A percentile compares a stretch with the other conserved stretches of the same genome.
phyloP scores from a whole-genome alignment of 306 rosid genomes.

The Cucurbita moschata region DNA sequence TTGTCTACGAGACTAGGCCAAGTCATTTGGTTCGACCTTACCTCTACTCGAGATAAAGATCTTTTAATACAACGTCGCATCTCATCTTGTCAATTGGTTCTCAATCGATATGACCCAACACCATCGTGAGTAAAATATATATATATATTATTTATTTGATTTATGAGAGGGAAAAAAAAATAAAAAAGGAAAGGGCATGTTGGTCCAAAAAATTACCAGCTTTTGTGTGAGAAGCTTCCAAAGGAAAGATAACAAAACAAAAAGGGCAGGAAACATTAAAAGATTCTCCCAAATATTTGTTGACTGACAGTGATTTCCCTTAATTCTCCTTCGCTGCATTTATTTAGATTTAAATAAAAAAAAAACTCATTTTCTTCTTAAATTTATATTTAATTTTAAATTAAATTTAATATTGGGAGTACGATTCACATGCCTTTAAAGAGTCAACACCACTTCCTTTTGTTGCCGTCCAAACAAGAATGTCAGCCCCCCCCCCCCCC shows the following conservation, averaged over 20 bases:
- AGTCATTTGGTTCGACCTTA: too few relatives aligned
- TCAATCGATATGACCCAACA: too few relatives aligned
- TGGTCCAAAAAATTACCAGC: conserved; percentile 30
- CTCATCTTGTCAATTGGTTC: too few relatives aligned
- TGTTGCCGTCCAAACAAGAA: not conserved
- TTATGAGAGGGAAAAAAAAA: conserved; percentile 11
- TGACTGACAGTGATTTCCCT: conserved; percentile 39
- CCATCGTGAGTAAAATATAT: too few relatives aligned
- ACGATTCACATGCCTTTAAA: conserved; percentile 11
- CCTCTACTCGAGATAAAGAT: too few relatives aligned
- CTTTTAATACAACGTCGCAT: too few relatives aligned
- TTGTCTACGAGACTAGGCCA: too few relatives aligned
- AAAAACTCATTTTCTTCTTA: not conserved
- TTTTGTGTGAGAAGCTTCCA: conserved; percentile 30
- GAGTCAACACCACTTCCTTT: not conserved
- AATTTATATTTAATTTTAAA: conserved; percentile 6
- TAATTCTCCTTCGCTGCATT: not conserved
- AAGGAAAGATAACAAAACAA: conserved; percentile 37
- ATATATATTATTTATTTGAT: not conserved
- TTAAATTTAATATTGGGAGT: not conserved
- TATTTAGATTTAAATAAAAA: not conserved
- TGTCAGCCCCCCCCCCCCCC: conserved; percentile 22
- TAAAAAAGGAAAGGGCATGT: conserved; percentile 1
- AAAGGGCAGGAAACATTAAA: conserved; percentile 11
- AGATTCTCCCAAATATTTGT: conserved; percentile 41